Conservation (phyloP, 495 filamentous ascomycete genomes). For the Bathelium albidoporum region DNA sequence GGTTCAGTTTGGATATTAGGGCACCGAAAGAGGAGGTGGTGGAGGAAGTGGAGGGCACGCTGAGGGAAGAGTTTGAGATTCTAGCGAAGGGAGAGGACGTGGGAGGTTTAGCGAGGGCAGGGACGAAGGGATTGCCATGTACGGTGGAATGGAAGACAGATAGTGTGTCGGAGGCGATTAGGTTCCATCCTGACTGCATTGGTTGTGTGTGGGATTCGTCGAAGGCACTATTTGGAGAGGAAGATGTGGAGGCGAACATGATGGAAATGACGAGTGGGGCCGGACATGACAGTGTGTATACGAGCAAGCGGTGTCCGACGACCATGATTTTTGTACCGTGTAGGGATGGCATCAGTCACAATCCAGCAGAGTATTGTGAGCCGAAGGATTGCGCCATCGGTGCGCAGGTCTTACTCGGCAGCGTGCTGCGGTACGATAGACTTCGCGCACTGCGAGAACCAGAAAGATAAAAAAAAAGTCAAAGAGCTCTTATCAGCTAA, state of each 20-base stretch:
- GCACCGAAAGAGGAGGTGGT: slow-evolving; percentile 49
- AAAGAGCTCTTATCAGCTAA: slow-evolving; percentile 1
- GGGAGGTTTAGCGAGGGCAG: slow-evolving; percentile 27
- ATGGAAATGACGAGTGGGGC: slow-evolving; percentile 46
- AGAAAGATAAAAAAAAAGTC: background rate
- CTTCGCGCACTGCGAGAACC: slow-evolving; percentile 17
- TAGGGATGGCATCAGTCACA: slow-evolving; percentile 55
- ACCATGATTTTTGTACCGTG: slow-evolving; percentile 62
- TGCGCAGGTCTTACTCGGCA: slow-evolving; percentile 51
- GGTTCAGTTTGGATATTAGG: slow-evolving; percentile 64
- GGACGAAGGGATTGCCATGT: slow-evolving; percentile 43
- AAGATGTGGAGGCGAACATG: slow-evolving; percentile 31
- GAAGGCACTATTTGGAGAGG: slow-evolving; percentile 39
- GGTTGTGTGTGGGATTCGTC: slow-evolving; percentile 53
- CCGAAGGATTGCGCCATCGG: slow-evolving; percentile 54
- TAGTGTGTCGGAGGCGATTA: slow-evolving; percentile 52
- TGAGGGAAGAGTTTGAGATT: slow-evolving; percentile 44
- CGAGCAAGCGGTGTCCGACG: slow-evolving; percentile 48
- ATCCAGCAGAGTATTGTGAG: slow-evolving; percentile 51
- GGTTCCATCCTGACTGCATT: slow-evolving; percentile 64
- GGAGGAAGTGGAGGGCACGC: slow-evolving; percentile 42
- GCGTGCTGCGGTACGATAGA: slow-evolving; percentile 51
- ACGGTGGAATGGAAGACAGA: slow-evolving; percentile 50
- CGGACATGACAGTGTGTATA: slow-evolving; percentile 54
- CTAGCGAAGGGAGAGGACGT: slow-evolving; percentile 47